Percentiles rank a stretch among this genome's conserved stretches.
These are phyloP conservation scores for Patellifolia procumbens DNA, from an alignment of 179 eudicot genomes.

Conservation along the genomic window DNA sequence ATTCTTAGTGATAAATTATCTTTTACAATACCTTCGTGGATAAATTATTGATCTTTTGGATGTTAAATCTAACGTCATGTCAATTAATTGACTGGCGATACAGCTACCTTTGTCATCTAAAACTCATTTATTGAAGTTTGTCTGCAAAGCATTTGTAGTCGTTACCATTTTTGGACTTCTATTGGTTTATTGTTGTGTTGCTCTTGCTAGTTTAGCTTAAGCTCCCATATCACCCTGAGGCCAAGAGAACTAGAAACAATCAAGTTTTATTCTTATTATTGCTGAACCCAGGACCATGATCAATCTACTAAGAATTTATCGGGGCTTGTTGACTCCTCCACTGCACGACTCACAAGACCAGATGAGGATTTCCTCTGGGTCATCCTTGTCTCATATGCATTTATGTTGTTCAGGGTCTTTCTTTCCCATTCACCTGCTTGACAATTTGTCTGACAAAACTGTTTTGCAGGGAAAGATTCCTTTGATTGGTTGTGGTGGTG, in stretches of 20 bases:
- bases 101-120: background rate
- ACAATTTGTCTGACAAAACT: slow-evolving; percentile 21
- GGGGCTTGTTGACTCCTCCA: background rate
- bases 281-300: background rate
- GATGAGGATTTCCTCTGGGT: background rate
- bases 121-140: background rate
- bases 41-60: background rate
- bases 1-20: background rate
- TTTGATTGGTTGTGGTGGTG: slow-evolving; percentile 90
- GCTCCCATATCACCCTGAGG: background rate
- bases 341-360: background rate
- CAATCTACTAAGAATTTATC: background rate
- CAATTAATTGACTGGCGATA: background rate
- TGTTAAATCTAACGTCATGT: background rate
- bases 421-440: background rate
- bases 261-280: background rate
- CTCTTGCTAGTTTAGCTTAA: background rate
- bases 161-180: background rate
- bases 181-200: background rate
- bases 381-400: background rate
- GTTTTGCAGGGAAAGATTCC: slow-evolving; percentile 76
- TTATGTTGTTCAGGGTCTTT: background rate
- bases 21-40: background rate
- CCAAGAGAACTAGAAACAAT: background rate
- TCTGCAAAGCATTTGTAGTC: background rate